Evolutionary conservation across 768 basidiomycete genomes (phyloP), one percentile per base, ranked within the genome.

Genomic region (Leccinellum rugosiceps): DNA sequence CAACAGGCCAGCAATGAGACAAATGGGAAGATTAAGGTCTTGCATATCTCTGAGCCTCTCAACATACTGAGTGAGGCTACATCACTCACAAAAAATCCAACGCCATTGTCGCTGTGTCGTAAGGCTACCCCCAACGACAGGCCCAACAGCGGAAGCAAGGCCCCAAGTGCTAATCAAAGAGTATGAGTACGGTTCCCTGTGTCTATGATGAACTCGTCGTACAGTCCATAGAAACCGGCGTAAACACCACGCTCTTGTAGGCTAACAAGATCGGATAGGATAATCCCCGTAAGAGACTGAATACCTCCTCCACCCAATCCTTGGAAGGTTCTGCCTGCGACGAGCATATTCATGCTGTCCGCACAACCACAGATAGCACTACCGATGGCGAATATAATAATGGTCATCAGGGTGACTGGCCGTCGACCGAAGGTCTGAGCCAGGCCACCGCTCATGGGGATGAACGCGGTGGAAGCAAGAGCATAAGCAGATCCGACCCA

Each of bases 401-500:
- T 62, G 6, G 71, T 57, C 1, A 55, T 28, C 1, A 80, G 47
- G 21, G 77, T 58, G 15, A 72, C 60, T 3, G 73, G 69, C 8
- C 68, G 62, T 0, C 78, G 69, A 6, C 79, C 79, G 51, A 81
- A 78, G 1, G 75, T 65, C 62, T 77, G 66, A 1, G 75, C 74
- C 0, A 78, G 60, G 9, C 71, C 69, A 7, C 77, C 76, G 25
- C 69, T 69, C 58, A 77, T 58, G 0, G 78, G 79, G 11, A 81
- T 66, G 48, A 77, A 61, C 0, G 77, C 75, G 3, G 79, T 76
- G 0, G 72, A 69, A 0, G 77, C 43, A 4, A 83, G 53, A 0
- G 76, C 68, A 56, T 78, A 83, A 3, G 78, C 76, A 4, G 72
- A 64, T 1, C 74, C 78, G 23, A 82, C 69, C 81, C 81, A 83